Conservation (phyloP, 2,329 filamentous ascomycete species). For the Ophiocordyceps australis region DNA sequence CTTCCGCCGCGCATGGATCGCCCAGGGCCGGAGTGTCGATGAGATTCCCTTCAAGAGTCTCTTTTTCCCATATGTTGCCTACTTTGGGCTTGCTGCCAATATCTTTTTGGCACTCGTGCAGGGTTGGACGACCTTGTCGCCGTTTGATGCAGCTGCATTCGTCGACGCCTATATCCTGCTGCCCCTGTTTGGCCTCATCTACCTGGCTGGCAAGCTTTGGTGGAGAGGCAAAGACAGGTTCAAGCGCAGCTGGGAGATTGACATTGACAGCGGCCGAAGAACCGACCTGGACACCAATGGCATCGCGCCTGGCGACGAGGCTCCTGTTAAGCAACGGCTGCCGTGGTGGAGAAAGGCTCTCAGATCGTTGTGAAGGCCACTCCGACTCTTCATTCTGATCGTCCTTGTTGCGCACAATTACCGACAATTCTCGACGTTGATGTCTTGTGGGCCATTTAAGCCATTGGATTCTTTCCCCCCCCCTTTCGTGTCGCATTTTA, state of each 20-base stretch:
- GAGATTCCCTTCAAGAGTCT: slow-evolving; percentile 37
- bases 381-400: too few relatives aligned
- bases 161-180: slow-evolving; percentile 46
- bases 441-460: too few relatives aligned
- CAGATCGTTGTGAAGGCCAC: too few relatives aligned
- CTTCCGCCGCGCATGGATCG: slow-evolving; percentile 45
- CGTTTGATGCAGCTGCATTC: slow-evolving; percentile 38
- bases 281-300: slow-evolving; percentile 30
- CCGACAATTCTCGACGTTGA: too few relatives aligned
- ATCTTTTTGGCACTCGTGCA: slow-evolving; percentile 41
- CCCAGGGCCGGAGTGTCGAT: slow-evolving; percentile 33
- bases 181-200: slow-evolving; percentile 40
- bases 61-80: slow-evolving; percentile 38
- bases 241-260: slow-evolving; percentile 31
- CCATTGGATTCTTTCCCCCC: too few relatives aligned
- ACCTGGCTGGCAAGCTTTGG: slow-evolving; percentile 31
- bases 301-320: slow-evolving; percentile 10
- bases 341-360: slow-evolving; percentile 28
- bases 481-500: too few relatives aligned
- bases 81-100: slow-evolving; percentile 38
- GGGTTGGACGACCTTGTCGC: slow-evolving; percentile 40
- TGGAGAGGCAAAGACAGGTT: slow-evolving; percentile 29
- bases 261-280: slow-evolving; percentile 35
- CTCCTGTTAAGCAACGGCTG: slow-evolving; percentile 7
- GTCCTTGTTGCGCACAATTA: too few relatives aligned